Conservation (phyloP, 2,329 filamentous ascomycete genomes). For the Colletotrichum chlorophyti region DNA sequence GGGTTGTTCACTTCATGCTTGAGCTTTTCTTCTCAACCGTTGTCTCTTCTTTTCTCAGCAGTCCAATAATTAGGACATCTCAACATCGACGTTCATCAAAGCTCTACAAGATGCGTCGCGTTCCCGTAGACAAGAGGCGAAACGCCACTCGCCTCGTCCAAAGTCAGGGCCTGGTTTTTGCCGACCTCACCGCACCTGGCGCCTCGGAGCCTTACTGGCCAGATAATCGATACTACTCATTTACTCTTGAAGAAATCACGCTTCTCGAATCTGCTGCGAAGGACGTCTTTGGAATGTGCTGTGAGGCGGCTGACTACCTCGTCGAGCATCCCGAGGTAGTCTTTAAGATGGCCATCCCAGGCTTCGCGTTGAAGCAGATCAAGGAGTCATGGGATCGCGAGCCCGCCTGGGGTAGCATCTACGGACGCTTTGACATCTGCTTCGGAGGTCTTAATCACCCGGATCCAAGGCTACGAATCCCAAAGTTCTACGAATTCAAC, state of each 20-base stretch:
- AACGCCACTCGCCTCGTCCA: constrained; percentile 5
- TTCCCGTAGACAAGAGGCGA: background rate
- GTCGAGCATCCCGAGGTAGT: background rate
- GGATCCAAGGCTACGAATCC: background rate
- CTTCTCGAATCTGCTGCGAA: background rate
- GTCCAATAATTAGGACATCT: too few relatives aligned
- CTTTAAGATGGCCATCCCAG: constrained; percentile 1
- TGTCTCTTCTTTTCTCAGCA: too few relatives aligned
- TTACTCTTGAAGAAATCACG: background rate
- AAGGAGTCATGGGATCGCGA: background rate
- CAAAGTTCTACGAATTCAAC: constrained; percentile 16
- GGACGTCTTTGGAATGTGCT: constrained; percentile 15
- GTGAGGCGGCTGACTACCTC: constrained; percentile 9
- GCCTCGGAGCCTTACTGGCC: constrained; percentile 7
- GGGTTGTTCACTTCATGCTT: too few relatives aligned
- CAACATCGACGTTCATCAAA: too few relatives aligned
- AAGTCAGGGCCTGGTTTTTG: constrained; percentile 10
- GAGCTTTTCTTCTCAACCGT: too few relatives aligned
- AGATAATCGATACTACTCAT: constrained; percentile 12
- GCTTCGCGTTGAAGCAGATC: background rate
- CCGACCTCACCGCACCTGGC: background rate
- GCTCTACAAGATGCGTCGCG: constrained; percentile 8
- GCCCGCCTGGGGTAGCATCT: constrained; percentile 12
- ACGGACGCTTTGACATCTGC: constrained; percentile 11
- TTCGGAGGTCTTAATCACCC: constrained; percentile 5